A percentile compares a stretch with the other conserved stretches of the same genome.
Evolutionary conservation across 768 basidiomycete species (phyloP).

Genomic region (Pluteus cervinus): DNA sequence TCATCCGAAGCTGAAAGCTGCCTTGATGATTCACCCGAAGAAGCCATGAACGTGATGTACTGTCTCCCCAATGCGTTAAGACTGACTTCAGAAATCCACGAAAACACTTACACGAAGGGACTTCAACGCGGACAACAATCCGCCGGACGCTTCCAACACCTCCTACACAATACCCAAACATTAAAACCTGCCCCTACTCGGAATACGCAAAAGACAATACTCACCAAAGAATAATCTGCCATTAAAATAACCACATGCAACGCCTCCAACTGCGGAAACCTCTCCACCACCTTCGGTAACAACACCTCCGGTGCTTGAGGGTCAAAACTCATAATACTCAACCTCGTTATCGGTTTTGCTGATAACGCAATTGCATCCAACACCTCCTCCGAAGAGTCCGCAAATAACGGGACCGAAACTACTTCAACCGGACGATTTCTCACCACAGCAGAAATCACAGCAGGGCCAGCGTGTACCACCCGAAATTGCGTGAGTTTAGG

Average conservation of each 20-base stretch:
- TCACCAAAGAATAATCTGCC: conserved; percentile 39
- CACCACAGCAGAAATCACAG: conserved; percentile 38
- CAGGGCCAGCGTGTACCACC: conserved; percentile 45
- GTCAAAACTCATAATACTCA: conserved; percentile 59
- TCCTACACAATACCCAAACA: conserved; percentile 23
- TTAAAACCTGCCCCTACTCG: not conserved
- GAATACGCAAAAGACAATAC: conserved; percentile 14
- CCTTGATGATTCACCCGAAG: conserved; percentile 20
- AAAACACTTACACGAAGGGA: conserved; percentile 16
- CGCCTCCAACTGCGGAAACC: conserved; percentile 48
- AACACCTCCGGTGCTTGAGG: conserved; percentile 35
- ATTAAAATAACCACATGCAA: conserved; percentile 55
- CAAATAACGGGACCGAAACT: conserved; percentile 48
- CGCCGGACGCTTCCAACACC: conserved; percentile 33
- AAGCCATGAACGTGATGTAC: conserved; percentile 60
- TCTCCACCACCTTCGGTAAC: conserved; percentile 38
- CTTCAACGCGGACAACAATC: conserved; percentile 36
- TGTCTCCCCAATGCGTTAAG: conserved; percentile 13
- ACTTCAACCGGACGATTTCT: conserved; percentile 40
- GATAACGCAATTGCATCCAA: conserved; percentile 38
- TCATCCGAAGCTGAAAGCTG: conserved; percentile 33
- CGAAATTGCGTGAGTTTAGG: conserved; percentile 45
- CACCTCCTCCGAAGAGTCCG: conserved; percentile 28
- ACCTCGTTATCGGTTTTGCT: conserved; percentile 32
- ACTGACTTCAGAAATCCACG: not conserved